Evolutionary conservation across 306 rosid genomes (phyloP).

Genomic region (Echinosophora koreensis): DNA sequence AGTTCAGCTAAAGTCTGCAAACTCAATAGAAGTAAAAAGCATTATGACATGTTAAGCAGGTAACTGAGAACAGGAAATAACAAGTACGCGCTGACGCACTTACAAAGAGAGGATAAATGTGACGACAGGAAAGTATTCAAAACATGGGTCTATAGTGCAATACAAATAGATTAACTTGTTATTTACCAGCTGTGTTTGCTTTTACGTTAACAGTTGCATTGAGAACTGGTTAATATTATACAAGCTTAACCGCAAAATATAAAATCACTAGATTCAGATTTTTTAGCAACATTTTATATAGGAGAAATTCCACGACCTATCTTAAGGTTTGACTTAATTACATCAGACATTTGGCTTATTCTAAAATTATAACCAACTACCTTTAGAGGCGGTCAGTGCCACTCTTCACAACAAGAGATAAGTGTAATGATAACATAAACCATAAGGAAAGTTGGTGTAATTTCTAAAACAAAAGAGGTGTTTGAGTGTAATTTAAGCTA

Average conservation of each 20-base stretch:
- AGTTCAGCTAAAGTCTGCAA: conserved; percentile 86
- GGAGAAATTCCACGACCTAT: no score
- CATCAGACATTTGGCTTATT: no score
- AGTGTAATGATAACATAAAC: no score
- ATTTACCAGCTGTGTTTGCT: conserved; percentile 5
- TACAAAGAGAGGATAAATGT: neutral
- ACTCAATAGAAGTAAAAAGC: neutral
- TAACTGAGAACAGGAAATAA: neutral
- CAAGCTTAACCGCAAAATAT: neutral
- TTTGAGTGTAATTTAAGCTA: no score
- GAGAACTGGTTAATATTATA: neutral
- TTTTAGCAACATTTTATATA: neutral
- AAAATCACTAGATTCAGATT: conserved; percentile 19
- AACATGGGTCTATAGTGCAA: neutral
- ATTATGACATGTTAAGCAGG: conserved; percentile 34
- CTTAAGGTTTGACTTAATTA: no score
- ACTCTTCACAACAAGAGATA: no score
- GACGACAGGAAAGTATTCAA: neutral
- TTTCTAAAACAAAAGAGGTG: no score
- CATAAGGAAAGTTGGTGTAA: no score
- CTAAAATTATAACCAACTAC: no score
- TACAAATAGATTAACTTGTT: conserved; percentile 9
- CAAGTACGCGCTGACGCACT: neutral
- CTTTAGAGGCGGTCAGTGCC: no score
- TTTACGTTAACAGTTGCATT: neutral